Percentiles rank a stretch among this genome's conserved stretches.
phyloP scores from a whole-genome alignment of 768 basidiomycete genomes.

The Boletus huronensis region DNA sequence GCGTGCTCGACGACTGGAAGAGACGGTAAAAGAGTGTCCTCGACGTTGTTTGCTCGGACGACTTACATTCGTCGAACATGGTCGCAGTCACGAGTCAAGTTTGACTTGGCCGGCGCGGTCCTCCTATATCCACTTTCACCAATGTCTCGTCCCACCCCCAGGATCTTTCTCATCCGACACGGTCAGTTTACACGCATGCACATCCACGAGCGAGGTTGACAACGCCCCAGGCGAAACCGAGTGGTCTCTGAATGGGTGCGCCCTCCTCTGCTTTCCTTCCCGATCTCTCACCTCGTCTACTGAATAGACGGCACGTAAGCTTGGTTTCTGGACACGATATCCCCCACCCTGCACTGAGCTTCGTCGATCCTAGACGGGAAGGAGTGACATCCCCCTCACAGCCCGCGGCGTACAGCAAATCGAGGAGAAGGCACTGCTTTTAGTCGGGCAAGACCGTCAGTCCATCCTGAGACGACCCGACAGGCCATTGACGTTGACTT shows the following conservation, averaged over 20 bases:
- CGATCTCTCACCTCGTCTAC: slow-evolving; percentile 3
- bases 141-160: slow-evolving; percentile 54
- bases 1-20: slow-evolving; percentile 83
- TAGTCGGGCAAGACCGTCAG: slow-evolving; percentile 80
- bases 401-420: slow-evolving; percentile 69
- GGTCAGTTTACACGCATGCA: slow-evolving; percentile 39
- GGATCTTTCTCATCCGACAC: slow-evolving; percentile 78
- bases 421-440: slow-evolving; percentile 52
- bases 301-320: slow-evolving; percentile 57
- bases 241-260: slow-evolving; percentile 85
- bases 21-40: neutral
- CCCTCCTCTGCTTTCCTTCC: neutral
- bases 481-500: neutral
- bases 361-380: slow-evolving; percentile 64
- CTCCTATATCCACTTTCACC: neutral
- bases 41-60: neutral
- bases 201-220: slow-evolving; percentile 3
- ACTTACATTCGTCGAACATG: slow-evolving; percentile 71
- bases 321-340: slow-evolving; percentile 1
- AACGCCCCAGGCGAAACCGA: slow-evolving; percentile 75
- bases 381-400: slow-evolving; percentile 85
- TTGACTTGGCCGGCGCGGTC: neutral
- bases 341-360: neutral
- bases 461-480: slow-evolving; percentile 10
- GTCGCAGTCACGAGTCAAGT: slow-evolving; percentile 12